A percentile compares a stretch with the other conserved stretches of the same genome.
Conservation (phyloP, 805 yeast species). For the Candida takata region DNA sequence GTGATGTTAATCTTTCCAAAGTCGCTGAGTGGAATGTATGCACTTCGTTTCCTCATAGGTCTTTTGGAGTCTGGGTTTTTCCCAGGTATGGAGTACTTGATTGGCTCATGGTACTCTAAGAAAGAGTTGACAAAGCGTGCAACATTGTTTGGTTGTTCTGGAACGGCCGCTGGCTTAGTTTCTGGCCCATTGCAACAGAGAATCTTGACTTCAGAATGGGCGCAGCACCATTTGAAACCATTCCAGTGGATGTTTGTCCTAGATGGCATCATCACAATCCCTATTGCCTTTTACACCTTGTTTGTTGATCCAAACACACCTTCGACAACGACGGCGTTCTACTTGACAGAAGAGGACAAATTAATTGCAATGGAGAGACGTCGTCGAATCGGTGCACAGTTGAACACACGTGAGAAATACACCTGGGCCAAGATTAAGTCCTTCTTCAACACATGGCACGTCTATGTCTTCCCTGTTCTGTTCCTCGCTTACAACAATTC, state of each 20-base stretch:
- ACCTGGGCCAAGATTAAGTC: slow-evolving; percentile 33
- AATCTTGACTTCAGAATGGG: slow-evolving; percentile 23
- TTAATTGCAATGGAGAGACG: slow-evolving; percentile 41
- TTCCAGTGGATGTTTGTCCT: slow-evolving; percentile 42
- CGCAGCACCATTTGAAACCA: slow-evolving; percentile 24
- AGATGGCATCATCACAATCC: slow-evolving; percentile 36
- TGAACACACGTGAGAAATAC: slow-evolving; percentile 35
- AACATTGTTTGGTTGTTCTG: slow-evolving; percentile 28
- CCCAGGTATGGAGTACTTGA: slow-evolving; percentile 39
- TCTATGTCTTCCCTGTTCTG: slow-evolving; percentile 34
- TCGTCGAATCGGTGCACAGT: slow-evolving; percentile 34
- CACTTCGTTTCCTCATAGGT: slow-evolving; percentile 35
- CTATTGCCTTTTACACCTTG: slow-evolving; percentile 38
- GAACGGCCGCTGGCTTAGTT: slow-evolving; percentile 29
- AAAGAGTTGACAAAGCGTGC: slow-evolving; percentile 32
- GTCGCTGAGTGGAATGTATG: slow-evolving; percentile 24
- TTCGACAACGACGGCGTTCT: slow-evolving; percentile 36
- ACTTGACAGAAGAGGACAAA: slow-evolving; percentile 35
- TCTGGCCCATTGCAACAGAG: slow-evolving; percentile 34
- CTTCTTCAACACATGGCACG: slow-evolving; percentile 43
- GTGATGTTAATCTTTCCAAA: slow-evolving; percentile 27
- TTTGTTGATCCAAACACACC: slow-evolving; percentile 41
- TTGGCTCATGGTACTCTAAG: slow-evolving; percentile 31
- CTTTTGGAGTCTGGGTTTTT: slow-evolving; percentile 40
- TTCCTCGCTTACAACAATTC: slow-evolving; percentile 16